phyloP scores from a whole-genome alignment of 495 filamentous ascomycete species.

The Penicillium herquei region DNA sequence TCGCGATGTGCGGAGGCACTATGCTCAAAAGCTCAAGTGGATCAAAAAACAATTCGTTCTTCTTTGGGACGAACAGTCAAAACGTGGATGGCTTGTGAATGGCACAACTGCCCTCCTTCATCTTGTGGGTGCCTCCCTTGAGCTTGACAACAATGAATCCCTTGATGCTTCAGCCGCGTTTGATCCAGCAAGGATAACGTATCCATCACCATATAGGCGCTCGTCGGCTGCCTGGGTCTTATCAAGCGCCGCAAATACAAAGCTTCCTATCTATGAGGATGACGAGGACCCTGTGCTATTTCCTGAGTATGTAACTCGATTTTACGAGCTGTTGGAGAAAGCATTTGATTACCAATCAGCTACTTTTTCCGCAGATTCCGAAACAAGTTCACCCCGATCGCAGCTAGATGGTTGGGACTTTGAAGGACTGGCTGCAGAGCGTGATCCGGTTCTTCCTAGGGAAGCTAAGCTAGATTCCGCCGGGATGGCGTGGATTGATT shows the following conservation, averaged over 20 bases:
- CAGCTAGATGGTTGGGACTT: neutral
- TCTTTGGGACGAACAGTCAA: slow-evolving; percentile 34
- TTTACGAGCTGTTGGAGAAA: no score
- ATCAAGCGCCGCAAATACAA: no score
- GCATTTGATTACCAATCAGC: neutral
- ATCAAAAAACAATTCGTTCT: slow-evolving; percentile 25
- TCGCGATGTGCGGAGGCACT: no score
- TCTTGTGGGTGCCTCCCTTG: slow-evolving; percentile 32
- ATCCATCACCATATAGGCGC: no score
- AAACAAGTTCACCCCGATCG: neutral
- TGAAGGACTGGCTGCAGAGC: neutral
- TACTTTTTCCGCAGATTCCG: neutral
- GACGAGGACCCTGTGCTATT: no score
- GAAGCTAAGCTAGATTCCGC: slow-evolving; percentile 14
- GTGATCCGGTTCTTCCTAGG: neutral
- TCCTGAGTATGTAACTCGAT: no score
- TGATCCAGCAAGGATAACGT: no score
- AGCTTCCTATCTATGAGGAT: no score
- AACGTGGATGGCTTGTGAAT: slow-evolving; percentile 39
- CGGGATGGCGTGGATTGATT: slow-evolving; percentile 36
- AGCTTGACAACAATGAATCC: slow-evolving; percentile 15
- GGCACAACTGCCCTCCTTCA: slow-evolving; percentile 40
- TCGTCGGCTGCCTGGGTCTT: no score
- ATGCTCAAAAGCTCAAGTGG: slow-evolving; percentile 24
- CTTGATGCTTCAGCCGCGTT: no score